Percentiles rank a stretch among this genome's conserved stretches.
phyloP scores from a whole-genome alignment of 306 rosid genomes.

The Glycyrrhiza uralensis region DNA sequence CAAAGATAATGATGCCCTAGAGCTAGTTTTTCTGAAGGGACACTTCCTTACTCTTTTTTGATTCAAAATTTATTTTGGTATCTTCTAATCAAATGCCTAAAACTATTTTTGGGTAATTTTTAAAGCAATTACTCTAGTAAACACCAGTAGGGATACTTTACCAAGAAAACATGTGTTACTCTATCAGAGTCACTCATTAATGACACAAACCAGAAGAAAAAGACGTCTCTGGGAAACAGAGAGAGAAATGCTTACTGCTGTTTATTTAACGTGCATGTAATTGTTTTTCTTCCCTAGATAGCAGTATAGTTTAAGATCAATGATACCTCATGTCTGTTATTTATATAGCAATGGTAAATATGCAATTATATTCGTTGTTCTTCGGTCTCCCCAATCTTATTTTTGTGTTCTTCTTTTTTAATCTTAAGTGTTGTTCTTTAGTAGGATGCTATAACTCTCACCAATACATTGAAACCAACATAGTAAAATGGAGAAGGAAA shows the following conservation, averaged over 20 bases:
- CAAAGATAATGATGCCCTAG: not conserved
- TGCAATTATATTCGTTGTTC: not conserved
- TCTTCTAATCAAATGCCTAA: not conserved
- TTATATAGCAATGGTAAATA: not conserved
- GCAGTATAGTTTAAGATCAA: not conserved
- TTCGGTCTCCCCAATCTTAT: not conserved
- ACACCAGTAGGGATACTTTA: not conserved
- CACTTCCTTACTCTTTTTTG: not conserved
- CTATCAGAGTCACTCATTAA: not conserved
- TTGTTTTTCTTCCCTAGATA: not conserved
- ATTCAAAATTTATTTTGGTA: not conserved
- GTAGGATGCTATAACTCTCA: not conserved
- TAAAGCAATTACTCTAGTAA: not conserved
- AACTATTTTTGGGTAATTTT: not conserved
- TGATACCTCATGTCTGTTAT: not conserved
- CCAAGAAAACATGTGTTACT: not conserved
- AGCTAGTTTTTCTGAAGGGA: not conserved
- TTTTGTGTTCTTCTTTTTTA: not conserved
- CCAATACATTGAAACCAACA: conserved; percentile 11
- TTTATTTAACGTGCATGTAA: not conserved
- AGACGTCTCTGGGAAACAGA: not conserved
- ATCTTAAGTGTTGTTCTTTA: not conserved
- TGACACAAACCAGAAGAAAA: not conserved
- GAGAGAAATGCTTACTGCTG: not conserved
- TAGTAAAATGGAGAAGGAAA: not conserved